Conservation (phyloP, 2,329 filamentous ascomycete genomes). For the Microcyclosporella mali region DNA sequence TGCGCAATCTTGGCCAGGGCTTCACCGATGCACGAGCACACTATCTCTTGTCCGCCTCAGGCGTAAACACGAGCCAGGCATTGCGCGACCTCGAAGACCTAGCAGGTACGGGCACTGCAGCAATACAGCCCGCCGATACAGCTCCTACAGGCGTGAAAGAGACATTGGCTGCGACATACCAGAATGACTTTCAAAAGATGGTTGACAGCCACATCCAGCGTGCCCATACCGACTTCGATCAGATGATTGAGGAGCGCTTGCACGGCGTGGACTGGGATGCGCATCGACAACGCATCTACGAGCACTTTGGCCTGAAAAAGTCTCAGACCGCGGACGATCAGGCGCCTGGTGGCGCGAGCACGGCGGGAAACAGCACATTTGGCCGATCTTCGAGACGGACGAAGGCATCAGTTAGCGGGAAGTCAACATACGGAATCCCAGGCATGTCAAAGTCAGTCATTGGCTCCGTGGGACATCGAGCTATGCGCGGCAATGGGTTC, state of each 20-base stretch:
- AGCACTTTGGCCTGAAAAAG: slow-evolving; percentile 79
- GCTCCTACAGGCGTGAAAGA: slow-evolving; percentile 25
- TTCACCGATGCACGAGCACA: slow-evolving; percentile 53
- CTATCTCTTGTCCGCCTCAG: slow-evolving; percentile 87
- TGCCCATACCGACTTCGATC: slow-evolving; percentile 85
- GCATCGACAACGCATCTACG: slow-evolving; percentile 86
- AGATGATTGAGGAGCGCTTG: slow-evolving; percentile 88
- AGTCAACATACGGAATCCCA: slow-evolving; percentile 57
- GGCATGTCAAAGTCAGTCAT: slow-evolving; percentile 79
- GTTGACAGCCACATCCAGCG: slow-evolving; percentile 54
- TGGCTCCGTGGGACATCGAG: slow-evolving; percentile 62
- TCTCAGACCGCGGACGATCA: slow-evolving; percentile 31
- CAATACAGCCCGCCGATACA: slow-evolving; percentile 6
- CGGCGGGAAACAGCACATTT: slow-evolving; percentile 40
- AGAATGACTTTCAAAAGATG: slow-evolving; percentile 59
- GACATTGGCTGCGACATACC: slow-evolving; percentile 25
- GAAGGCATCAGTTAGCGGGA: slow-evolving; percentile 39
- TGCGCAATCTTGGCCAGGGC: slow-evolving; percentile 70
- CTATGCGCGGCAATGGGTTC: slow-evolving; percentile 29
- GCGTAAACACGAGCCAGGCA: slow-evolving; percentile 79
- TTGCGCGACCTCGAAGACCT: slow-evolving; percentile 64
- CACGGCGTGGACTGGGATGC: slow-evolving; percentile 86
- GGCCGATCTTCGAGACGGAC: slow-evolving; percentile 44
- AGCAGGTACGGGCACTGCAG: slow-evolving; percentile 15
- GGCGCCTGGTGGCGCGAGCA: slow-evolving; percentile 25